Conservation (phyloP, 768 basidiomycete species). For the Boletus vermiculosoides region DNA sequence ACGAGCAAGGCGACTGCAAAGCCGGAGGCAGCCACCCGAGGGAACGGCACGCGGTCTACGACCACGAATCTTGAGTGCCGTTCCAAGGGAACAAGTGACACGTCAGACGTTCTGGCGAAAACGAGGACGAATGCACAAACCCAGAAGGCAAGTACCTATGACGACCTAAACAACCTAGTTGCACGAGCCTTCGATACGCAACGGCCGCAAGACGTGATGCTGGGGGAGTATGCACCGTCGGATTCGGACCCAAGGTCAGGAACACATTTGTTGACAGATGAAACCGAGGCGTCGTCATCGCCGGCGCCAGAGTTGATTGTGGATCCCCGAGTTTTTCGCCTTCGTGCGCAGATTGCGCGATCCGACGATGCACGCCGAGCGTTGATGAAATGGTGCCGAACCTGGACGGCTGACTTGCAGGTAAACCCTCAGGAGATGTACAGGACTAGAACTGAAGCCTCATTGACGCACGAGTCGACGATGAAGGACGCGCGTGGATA, state of each 20-base stretch:
- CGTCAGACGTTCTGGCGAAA: not conserved
- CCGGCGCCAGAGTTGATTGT: not conserved
- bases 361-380: conserved; percentile 1
- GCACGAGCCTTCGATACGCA: not conserved
- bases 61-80: not conserved
- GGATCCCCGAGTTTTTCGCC: conserved; percentile 10
- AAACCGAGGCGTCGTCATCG: not conserved
- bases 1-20: not conserved
- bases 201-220: not conserved
- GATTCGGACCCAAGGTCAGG: not conserved
- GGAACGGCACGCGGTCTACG: not conserved
- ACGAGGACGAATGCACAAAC: not conserved
- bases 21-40: not conserved
- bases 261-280: not conserved
- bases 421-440: not conserved
- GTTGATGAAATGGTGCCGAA: conserved; percentile 15
- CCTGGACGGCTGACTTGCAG: not conserved
- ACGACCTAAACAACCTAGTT: not conserved
- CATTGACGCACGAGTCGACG: not conserved
- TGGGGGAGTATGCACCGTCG: not conserved
- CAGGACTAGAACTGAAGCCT: not conserved
- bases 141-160: not conserved
- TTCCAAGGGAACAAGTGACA: not conserved
- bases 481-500: not conserved
- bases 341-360: conserved; percentile 8